Base-by-base conservation (phyloP, 305 asterid genomes). In the Fraxinus floribunda region DNA sequence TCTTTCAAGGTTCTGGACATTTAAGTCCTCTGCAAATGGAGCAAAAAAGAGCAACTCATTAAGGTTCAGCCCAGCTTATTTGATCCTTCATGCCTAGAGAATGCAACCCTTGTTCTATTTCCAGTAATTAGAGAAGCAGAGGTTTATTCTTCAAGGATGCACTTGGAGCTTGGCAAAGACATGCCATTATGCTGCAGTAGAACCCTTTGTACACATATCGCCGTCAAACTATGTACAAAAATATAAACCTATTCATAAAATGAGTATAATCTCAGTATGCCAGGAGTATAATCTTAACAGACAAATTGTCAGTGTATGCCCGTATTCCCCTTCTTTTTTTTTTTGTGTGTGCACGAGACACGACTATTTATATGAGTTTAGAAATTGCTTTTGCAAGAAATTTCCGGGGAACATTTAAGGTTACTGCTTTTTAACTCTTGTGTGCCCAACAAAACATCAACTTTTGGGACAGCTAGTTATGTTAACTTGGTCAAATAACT, bases 1-100 rank as follows among this genome's bases (percentile, higher is more conserved):
- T 93, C 98, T 46, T 95, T 95, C 80, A 91, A 83, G 83, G 88
- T 95, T 83, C 71, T 95, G 75, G 98, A 93, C 46, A 92, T 92
- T 81, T 93, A 82, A 81, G 9, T 82, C 66, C 15, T 44, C 26
- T 57, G 18, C 64, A 76, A 62, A 62, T 79, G n/a, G 36, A 66
- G 35, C 7, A 26, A 66, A 66, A 24, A 66, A 24, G 11, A 11
- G 74, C 16, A 3, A 24, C 74, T 9, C 35, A 66, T n/a, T 26
- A 9, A 26, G 10, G 74, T 26, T 10, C 30, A 15, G 36, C 35
- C 35, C 7, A 66, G 36, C 74, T 66, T 66, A 10, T 26, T 24
- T 26, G 74, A 24, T 66, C 74, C 36, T 0, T 24, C 34, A 0
- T 66, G 29, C 32, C 36, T 0, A 7, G 34, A 66, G 74, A 66